phyloP scores from a whole-genome alignment of 257 asterid genomes.

The Ligustrum vulgare region DNA sequence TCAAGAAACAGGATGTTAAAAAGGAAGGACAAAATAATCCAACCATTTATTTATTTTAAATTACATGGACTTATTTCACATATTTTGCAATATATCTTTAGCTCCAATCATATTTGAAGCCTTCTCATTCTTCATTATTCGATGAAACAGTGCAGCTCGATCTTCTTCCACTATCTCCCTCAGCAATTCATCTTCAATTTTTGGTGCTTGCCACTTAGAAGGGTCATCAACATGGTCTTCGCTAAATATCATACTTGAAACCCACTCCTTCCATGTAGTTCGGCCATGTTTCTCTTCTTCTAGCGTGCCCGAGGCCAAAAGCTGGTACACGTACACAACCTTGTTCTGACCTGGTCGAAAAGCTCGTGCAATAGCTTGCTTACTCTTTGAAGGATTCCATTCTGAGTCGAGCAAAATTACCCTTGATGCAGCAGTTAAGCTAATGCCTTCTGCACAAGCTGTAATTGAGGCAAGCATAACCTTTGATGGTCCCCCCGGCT shows the following conservation, averaged over 20 bases:
- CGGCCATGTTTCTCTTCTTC: constrained; percentile 89
- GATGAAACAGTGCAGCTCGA: constrained; percentile 77
- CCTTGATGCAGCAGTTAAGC: constrained; percentile 90
- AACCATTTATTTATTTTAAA: constrained; percentile 1
- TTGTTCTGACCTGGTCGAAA: constrained; percentile 97
- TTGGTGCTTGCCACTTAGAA: constrained; percentile 95
- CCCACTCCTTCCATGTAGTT: constrained; percentile 99
- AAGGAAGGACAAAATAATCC: neutral
- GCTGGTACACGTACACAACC: constrained; percentile 89
- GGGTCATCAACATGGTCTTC: constrained; percentile 92
- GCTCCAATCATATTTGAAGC: constrained; percentile 83
- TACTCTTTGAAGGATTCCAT: constrained; percentile 98
- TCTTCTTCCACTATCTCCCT: constrained; percentile 98
- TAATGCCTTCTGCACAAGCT: constrained; percentile 95
- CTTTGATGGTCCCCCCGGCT: constrained; percentile 80
- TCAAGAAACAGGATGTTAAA: no score
- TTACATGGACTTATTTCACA: constrained; percentile 11
- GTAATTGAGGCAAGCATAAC: constrained; percentile 94
- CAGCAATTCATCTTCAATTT: constrained; percentile 79
- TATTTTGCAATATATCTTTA: constrained; percentile 50
- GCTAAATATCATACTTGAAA: constrained; percentile 94
- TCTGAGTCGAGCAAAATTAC: constrained; percentile 90
- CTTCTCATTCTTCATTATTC: constrained; percentile 94
- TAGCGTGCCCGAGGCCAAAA: constrained; percentile 78
- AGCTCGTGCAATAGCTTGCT: constrained; percentile 94